Percentiles rank a stretch among this genome's conserved stretches.
phyloP scores from a whole-genome alignment of 371 early-diverging fungal genomes.

The Mucor sp. region DNA sequence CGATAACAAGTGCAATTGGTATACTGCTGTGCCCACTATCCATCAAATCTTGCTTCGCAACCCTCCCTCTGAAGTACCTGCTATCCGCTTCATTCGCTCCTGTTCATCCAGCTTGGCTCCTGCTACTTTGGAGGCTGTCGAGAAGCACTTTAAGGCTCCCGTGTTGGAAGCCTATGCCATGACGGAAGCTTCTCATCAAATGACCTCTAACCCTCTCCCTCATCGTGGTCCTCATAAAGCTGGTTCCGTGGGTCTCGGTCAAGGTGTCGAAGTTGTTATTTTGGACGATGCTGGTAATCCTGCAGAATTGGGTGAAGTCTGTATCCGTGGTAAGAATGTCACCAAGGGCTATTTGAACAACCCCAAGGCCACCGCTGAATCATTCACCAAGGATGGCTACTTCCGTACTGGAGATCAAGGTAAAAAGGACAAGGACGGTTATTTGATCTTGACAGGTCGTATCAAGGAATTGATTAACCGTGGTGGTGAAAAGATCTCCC shows the following conservation, averaged over 20 bases:
- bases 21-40: constrained; percentile 89
- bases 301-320: constrained; percentile 78
- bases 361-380: constrained; percentile 69
- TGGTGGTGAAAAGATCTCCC: constrained; percentile 83
- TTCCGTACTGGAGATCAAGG: constrained; percentile 88
- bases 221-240: constrained; percentile 70
- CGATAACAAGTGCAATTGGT: constrained; percentile 70
- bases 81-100: constrained; percentile 82
- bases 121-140: constrained; percentile 69
- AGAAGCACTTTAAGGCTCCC: constrained; percentile 73
- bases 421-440: constrained; percentile 71
- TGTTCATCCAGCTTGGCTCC: constrained; percentile 86
- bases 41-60: constrained; percentile 80
- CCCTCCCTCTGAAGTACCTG: constrained; percentile 49
- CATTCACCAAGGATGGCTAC: constrained; percentile 67
- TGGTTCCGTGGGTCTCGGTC: constrained; percentile 82
- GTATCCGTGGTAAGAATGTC: constrained; percentile 81
- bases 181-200: constrained; percentile 92
- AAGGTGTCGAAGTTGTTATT: constrained; percentile 80
- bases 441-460: constrained; percentile 74
- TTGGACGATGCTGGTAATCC: constrained; percentile 65
- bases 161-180: constrained; percentile 91
- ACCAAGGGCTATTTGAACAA: constrained; percentile 84
- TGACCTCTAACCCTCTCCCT: constrained; percentile 86
- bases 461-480: constrained; percentile 85